Conservation (phyloP, 345 rosid genomes). For the Pseudoturritis turrita region DNA sequence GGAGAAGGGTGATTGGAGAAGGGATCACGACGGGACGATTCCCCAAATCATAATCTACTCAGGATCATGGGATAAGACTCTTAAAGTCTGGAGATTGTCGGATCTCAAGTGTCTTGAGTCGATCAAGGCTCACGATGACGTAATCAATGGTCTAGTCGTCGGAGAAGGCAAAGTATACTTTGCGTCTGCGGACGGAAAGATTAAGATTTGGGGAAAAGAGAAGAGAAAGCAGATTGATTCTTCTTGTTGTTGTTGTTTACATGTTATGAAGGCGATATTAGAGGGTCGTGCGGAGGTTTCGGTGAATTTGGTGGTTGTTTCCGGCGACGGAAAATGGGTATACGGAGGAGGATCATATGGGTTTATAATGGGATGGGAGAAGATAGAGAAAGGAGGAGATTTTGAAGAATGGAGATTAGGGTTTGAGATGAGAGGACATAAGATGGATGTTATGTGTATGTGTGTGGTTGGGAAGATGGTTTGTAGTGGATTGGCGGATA, state of each 20-base stretch:
- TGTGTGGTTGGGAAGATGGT: constrained; percentile 57
- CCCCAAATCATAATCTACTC: constrained; percentile 80
- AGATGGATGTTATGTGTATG: constrained; percentile 70
- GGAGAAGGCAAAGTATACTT: constrained; percentile 69
- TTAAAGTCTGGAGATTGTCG: constrained; percentile 84
- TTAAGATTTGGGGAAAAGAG: constrained; percentile 79
- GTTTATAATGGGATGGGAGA: constrained; percentile 79
- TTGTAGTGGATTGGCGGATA: constrained; percentile 88
- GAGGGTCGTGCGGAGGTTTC: constrained; percentile 80
- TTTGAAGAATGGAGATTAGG: constrained; percentile 51
- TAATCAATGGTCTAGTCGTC: constrained; percentile 61
- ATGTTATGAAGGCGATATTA: constrained; percentile 64
- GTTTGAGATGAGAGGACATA: constrained; percentile 65
- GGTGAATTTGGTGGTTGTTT: constrained; percentile 58
- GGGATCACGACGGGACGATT: too few relatives aligned
- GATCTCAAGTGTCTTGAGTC: constrained; percentile 89
- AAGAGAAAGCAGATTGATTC: constrained; percentile 28
- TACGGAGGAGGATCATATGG: constrained; percentile 94
- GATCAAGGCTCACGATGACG: constrained; percentile 84
- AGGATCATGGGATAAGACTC: constrained; percentile 92
- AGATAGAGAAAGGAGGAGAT: constrained; percentile 27
- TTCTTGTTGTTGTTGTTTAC: constrained; percentile 38
- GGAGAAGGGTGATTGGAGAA: too few relatives aligned
- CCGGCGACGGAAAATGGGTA: constrained; percentile 64
- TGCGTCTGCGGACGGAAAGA: constrained; percentile 86